Percentiles rank a stretch among this genome's conserved stretches.
Evolutionary conservation across 192 early-diverging fungal genomes (phyloP).

Genomic region (Coemansia sp.): DNA sequence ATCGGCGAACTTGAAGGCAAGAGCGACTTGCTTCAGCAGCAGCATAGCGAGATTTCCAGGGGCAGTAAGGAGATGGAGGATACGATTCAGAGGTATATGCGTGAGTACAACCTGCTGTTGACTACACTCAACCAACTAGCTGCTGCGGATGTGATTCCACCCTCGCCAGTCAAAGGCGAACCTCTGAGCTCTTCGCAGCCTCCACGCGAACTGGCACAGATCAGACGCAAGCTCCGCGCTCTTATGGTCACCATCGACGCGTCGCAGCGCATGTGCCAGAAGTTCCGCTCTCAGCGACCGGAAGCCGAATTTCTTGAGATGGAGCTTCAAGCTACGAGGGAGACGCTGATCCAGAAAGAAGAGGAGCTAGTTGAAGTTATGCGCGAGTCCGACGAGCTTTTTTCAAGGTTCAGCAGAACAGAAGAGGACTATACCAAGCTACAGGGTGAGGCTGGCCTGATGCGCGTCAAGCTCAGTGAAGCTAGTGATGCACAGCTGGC

Average conservation of each 20-base stretch:
- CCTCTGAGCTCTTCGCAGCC: conserved; percentile 3
- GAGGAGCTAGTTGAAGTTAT: conserved; percentile 27
- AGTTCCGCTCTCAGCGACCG: conserved; percentile 46
- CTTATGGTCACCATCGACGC: conserved; percentile 39
- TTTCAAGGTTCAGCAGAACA: conserved; percentile 7
- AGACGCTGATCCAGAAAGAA: conserved; percentile 39
- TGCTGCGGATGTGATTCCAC: conserved; percentile 25
- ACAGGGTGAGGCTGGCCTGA: conserved; percentile 5
- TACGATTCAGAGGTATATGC: conserved; percentile 29
- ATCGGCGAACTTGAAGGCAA: conserved; percentile 8
- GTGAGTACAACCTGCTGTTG: conserved; percentile 33
- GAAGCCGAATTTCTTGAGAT: conserved; percentile 50
- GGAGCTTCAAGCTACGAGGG: conserved; percentile 41
- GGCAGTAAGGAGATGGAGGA: conserved; percentile 24
- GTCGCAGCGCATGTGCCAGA: conserved; percentile 35
- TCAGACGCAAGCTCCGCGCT: conserved; percentile 42
- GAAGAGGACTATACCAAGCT: conserved; percentile 1
- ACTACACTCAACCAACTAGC: conserved; percentile 37
- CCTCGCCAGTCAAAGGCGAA: conserved; percentile 26
- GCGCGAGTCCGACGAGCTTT: conserved; percentile 35
- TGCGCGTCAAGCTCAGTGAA: conserved; percentile 11
- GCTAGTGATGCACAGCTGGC: not conserved
- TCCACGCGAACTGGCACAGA: conserved; percentile 36
- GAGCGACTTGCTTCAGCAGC: conserved; percentile 17
- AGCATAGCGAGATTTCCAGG: conserved; percentile 15